Base-by-base conservation (phyloP, 208 protist species). In the Blastocrithidia nonstop region DNA sequence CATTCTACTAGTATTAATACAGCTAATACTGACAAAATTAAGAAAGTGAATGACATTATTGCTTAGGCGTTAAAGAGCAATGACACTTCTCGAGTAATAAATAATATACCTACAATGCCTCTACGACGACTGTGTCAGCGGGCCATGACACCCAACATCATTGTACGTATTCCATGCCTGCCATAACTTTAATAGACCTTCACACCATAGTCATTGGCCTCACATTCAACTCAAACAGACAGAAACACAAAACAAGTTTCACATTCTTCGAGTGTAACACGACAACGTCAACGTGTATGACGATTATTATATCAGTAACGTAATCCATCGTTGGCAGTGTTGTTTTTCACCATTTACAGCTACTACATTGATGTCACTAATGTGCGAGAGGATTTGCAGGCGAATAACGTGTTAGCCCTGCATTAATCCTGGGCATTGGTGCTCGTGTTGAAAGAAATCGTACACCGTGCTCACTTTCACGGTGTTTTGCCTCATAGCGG, bases 281-380 rank as follows among this genome's bases (percentile, higher is more conserved):
- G n/a, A n/a, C n/a, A n/a, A n/a, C n/a, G n/a, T n/a, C n/a, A n/a
- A n/a, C n/a, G n/a, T n/a, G n/a, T n/a, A n/a, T n/a, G n/a, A n/a
- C n/a, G n/a, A n/a, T n/a, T n/a, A n/a, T n/a, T n/a, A 25, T 82
- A 83, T 55, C 75, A 58, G 44, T 76, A 87, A 50, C 66, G 67
- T 8, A 63, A 74, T 41, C 76, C 81, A 6, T 67, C 69, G 15
- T 57, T 91, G 22, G 77, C 81, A 35, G 59, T 70, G 24, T 60
- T 87, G 27, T 65, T 91, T 54, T 87, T 91, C 44, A 65, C 50
- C 11, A 38, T 91, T 17, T 55, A 87, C n/a, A 55, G 57, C 33
- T 72, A 83, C 49, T 84, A 79, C 54, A 61, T 85, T 5, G 79
- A 79, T 47, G 73, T 66, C 21, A 70, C 57, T 17, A 67, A 87